Evolutionary conservation across 2,329 filamentous ascomycete species (phyloP).

Genomic region (Ophiostoma ips): DNA sequence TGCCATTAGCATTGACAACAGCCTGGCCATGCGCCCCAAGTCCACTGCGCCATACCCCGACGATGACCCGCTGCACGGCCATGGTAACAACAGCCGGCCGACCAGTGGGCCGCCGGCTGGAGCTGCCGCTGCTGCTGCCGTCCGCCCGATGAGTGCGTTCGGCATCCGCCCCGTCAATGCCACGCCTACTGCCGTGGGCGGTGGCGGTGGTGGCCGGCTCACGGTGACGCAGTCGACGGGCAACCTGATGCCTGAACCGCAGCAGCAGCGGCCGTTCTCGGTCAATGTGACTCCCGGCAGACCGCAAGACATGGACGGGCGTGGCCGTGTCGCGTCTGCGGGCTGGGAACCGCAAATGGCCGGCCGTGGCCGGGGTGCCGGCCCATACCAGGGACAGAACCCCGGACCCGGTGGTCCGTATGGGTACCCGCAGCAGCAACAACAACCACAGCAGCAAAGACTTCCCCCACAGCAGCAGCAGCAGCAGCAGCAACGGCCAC

Average conservation of each 20-base stretch:
- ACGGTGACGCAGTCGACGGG: constrained; percentile 32
- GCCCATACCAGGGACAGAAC: constrained; percentile 18
- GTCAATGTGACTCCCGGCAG: constrained; percentile 1
- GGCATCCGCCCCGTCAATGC: constrained; percentile 35
- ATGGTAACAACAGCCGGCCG: constrained; percentile 33
- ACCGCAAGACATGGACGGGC: constrained; percentile 24
- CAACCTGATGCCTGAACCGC: constrained; percentile 22
- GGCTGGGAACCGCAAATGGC: constrained; percentile 32
- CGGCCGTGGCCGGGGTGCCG: constrained; percentile 23
- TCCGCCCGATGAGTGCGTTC: constrained; percentile 38
- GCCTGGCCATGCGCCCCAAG: constrained; percentile 29
- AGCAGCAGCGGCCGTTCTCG: constrained; percentile 22
- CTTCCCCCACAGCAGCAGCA: neutral
- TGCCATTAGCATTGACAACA: constrained; percentile 32
- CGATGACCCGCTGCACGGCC: constrained; percentile 40
- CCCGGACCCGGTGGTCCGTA: constrained; percentile 8
- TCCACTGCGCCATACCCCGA: constrained; percentile 57
- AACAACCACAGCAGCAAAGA: constrained; percentile 8
- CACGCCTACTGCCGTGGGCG: neutral
- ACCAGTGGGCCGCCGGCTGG: constrained; percentile 26
- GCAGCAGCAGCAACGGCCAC: constrained; percentile 5
- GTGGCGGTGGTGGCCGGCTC: constrained; percentile 14
- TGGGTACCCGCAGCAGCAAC: constrained; percentile 9
- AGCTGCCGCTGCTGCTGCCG: constrained; percentile 27
- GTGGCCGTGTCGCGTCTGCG: constrained; percentile 29